Percentiles rank a stretch among this genome's conserved stretches.
These are phyloP conservation scores for Wolfiporia cocos DNA, from an alignment of 1,284 basidiomycete species.

Conservation along the genomic window DNA sequence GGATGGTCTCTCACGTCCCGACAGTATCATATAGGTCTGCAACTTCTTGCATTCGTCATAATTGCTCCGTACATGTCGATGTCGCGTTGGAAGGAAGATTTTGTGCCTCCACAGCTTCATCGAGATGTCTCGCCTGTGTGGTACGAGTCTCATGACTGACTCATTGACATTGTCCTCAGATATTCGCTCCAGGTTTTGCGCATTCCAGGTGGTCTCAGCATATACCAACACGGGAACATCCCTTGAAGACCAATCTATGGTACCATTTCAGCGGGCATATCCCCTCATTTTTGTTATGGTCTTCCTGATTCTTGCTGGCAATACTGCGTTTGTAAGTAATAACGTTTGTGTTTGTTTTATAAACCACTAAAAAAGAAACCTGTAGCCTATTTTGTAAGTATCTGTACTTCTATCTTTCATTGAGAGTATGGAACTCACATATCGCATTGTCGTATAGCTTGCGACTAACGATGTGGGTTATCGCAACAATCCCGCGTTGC, in stretches of 20 bases:
- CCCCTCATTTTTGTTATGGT: conserved; percentile 66
- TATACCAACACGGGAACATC: conserved; percentile 91
- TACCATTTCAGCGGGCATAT: conserved; percentile 85
- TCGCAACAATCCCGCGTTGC: not conserved
- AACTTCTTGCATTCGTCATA: conserved; percentile 35
- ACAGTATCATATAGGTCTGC: conserved; percentile 52
- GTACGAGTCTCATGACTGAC: conserved; percentile 24
- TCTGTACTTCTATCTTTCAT: not conserved
- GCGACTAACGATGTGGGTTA: conserved; percentile 56
- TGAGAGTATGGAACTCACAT: too few relatives aligned
- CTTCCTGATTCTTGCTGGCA: conserved; percentile 82
- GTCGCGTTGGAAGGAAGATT: conserved; percentile 45
- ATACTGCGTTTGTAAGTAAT: conserved; percentile 83
- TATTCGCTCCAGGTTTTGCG: conserved; percentile 60
- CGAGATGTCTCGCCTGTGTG: conserved; percentile 54
- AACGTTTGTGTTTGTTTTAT: not conserved
- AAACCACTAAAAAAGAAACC: not conserved
- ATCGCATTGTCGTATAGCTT: conserved; percentile 33
- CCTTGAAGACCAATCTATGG: conserved; percentile 85
- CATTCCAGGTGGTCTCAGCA: conserved; percentile 83
- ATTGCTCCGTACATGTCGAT: conserved; percentile 74
- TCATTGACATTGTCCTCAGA: not conserved
- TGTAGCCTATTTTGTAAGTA: conserved; percentile 16
- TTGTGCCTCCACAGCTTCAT: conserved; percentile 49
- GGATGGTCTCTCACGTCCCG: not conserved